Evolutionary conservation across 2,329 filamentous ascomycete species (phyloP).

Genomic region (Myriosclerotinia curreyana): DNA sequence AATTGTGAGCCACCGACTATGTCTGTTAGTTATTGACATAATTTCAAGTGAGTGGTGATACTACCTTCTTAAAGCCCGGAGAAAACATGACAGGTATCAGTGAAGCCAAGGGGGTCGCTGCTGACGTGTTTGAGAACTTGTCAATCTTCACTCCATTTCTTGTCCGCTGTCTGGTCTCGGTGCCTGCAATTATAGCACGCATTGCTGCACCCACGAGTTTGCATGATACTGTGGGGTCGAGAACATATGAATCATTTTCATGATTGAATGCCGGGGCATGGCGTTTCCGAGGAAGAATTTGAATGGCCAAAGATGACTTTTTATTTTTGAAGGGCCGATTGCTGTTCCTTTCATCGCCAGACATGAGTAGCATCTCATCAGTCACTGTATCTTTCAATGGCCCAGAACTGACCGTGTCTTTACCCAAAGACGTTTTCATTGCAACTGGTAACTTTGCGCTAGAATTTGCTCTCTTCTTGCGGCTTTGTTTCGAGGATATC

Average conservation of each 20-base stretch:
- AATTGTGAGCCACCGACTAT: constrained; percentile 20
- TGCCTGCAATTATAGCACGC: constrained; percentile 25
- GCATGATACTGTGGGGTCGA: constrained; percentile 10
- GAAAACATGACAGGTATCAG: constrained; percentile 31
- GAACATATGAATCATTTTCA: neutral
- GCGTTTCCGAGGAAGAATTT: neutral
- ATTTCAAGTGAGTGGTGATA: neutral
- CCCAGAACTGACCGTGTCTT: neutral
- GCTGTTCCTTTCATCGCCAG: neutral
- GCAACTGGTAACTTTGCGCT: no score
- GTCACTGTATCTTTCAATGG: neutral
- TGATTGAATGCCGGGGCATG: neutral
- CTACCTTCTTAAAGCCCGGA: constrained; percentile 35
- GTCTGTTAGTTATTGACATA: constrained; percentile 5
- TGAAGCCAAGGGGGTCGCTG: constrained; percentile 18
- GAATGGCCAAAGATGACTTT: neutral
- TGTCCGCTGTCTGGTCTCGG: neutral
- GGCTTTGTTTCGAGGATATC: no score
- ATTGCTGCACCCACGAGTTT: constrained; percentile 24
- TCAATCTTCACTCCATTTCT: constrained; percentile 24
- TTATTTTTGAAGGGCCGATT: neutral
- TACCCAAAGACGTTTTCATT: no score
- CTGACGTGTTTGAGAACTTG: constrained; percentile 15
- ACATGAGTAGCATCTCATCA: neutral
- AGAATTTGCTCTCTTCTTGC: neutral